Conservation (phyloP, 352 stramenopile species). For the Pythium insidiosum region DNA sequence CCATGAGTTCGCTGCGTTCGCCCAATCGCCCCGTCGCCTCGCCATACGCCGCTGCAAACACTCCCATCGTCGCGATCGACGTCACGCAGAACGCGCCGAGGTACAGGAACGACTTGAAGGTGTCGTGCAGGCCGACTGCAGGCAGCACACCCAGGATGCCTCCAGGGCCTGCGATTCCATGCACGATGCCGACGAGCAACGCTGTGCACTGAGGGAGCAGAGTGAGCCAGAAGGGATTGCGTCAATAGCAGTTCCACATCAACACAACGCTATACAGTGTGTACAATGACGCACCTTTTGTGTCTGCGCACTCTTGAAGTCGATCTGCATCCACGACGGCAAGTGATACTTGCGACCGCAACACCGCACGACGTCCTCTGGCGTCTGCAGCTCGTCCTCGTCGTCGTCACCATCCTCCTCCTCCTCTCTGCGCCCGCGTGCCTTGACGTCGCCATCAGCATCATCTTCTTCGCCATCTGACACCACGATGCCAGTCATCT, state of each 20-base stretch:
- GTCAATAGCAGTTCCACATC: too few relatives aligned
- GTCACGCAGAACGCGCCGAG: conserved; percentile 86
- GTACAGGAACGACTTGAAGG: conserved; percentile 76
- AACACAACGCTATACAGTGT: conserved; percentile 74
- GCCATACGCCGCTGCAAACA: conserved; percentile 83
- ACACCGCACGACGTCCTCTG: conserved; percentile 28
- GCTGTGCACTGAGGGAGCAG: conserved; percentile 78
- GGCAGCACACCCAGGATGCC: conserved; percentile 86
- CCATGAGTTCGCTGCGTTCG: conserved; percentile 64
- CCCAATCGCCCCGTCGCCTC: conserved; percentile 57
- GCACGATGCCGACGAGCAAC: conserved; percentile 82
- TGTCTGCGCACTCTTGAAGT: conserved; percentile 65
- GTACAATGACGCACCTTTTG: conserved; percentile 73
- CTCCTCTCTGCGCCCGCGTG: conserved; percentile 1
- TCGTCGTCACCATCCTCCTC: conserved; percentile 12
- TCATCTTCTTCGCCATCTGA: conserved; percentile 5
- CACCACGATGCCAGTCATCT: too few relatives aligned
- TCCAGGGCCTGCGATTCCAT: conserved; percentile 80
- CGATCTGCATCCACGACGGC: conserved; percentile 27
- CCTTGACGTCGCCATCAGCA: conserved; percentile 9
- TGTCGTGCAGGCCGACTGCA: conserved; percentile 82
- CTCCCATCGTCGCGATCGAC: conserved; percentile 87
- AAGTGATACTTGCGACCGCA: conserved; percentile 11
- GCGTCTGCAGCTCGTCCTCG: conserved; percentile 4
- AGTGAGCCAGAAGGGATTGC: too few relatives aligned